Evolutionary conservation across 257 asterid species (phyloP).

Genomic region (Echites panduratus): DNA sequence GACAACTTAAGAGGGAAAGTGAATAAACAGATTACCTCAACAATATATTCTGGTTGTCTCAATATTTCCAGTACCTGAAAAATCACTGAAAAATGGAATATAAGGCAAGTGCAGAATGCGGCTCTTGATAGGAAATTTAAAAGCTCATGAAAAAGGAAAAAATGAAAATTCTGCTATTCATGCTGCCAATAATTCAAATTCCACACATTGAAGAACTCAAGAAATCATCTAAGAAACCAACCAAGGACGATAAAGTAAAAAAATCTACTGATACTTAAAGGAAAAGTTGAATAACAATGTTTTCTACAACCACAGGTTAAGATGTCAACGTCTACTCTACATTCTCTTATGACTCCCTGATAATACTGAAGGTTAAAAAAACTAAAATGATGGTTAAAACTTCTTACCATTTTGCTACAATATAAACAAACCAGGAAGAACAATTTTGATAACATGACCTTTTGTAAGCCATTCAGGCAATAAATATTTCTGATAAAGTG

Average conservation of each 20-base stretch:
- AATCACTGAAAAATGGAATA: too few relatives aligned
- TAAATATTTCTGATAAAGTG: neutral
- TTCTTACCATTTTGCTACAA: too few relatives aligned
- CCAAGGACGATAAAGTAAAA: neutral
- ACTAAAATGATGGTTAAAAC: neutral
- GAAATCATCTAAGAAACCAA: neutral
- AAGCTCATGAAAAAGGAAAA: neutral
- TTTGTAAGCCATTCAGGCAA: too few relatives aligned
- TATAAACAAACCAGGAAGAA: neutral
- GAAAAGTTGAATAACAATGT: neutral
- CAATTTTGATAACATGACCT: neutral
- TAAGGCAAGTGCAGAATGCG: too few relatives aligned
- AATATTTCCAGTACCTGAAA: too few relatives aligned
- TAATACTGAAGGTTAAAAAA: neutral
- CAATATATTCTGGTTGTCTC: too few relatives aligned
- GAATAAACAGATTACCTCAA: conserved; percentile 53
- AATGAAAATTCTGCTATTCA: neutral
- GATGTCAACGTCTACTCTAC: neutral
- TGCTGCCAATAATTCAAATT: neutral
- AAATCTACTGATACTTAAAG: neutral
- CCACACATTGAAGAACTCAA: neutral
- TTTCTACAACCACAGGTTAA: neutral
- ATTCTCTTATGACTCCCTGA: neutral
- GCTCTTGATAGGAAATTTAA: too few relatives aligned
- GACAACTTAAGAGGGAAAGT: too few relatives aligned